Evolutionary conservation across 2,329 filamentous ascomycete species (phyloP).

Genomic region (Colletotrichum sp.): DNA sequence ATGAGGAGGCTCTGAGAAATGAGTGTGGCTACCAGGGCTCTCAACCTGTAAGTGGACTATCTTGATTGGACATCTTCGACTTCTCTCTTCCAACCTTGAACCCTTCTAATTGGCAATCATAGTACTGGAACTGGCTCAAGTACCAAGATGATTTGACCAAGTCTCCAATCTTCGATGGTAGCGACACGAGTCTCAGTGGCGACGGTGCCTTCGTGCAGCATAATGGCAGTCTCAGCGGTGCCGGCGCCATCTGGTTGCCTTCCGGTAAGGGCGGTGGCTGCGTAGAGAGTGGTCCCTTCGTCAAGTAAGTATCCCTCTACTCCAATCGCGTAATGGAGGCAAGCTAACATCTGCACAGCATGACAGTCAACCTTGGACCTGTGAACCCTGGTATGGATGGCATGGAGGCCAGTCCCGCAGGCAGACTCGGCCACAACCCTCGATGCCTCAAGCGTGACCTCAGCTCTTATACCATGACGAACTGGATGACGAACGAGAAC

Average conservation of each 20-base stretch:
- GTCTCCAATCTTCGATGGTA: constrained; percentile 45
- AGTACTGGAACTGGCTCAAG: constrained; percentile 42
- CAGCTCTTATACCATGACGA: constrained; percentile 31
- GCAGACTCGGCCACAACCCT: constrained; percentile 45
- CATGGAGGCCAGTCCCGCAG: background rate
- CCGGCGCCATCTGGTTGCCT: constrained; percentile 33
- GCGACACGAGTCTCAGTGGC: constrained; percentile 40
- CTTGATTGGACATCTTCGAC: background rate
- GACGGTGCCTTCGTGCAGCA: constrained; percentile 38
- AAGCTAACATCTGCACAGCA: constrained; percentile 41
- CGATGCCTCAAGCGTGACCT: constrained; percentile 50
- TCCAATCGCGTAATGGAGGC: constrained; percentile 32
- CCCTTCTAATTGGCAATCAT: background rate
- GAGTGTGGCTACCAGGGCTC: constrained; percentile 22
- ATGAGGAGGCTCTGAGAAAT: constrained; percentile 21
- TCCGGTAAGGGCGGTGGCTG: constrained; percentile 40
- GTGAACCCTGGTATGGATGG: constrained; percentile 37
- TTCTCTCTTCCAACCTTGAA: background rate
- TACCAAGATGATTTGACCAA: constrained; percentile 31
- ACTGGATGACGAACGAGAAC: constrained; percentile 20
- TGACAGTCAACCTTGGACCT: constrained; percentile 42
- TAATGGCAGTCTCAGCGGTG: constrained; percentile 23
- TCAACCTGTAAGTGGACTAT: constrained; percentile 8
- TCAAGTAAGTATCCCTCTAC: constrained; percentile 24
- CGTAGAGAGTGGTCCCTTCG: constrained; percentile 36